Evolutionary conservation across 192 early-diverging fungal genomes (phyloP).

Genomic region (Entomortierella parvispora): DNA sequence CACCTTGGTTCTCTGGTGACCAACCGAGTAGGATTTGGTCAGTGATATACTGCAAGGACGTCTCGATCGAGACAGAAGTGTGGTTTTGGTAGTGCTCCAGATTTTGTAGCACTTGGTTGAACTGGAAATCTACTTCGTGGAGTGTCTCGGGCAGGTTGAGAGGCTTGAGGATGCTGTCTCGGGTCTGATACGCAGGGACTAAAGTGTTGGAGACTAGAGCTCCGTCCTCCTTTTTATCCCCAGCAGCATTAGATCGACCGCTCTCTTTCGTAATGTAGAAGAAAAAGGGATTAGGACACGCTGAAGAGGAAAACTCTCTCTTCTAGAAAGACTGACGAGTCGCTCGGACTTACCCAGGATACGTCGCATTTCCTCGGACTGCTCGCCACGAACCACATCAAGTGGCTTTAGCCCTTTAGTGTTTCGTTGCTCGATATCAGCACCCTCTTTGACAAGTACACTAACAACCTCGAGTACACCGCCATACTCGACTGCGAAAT

Average conservation of each 20-base stretch:
- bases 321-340: too few species aligned
- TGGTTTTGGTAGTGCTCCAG: conserved; percentile 61
- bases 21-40: conserved; percentile 53
- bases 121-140: conserved; percentile 55
- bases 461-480: conserved; percentile 58
- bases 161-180: conserved; percentile 47
- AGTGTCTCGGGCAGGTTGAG: conserved; percentile 53
- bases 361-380: conserved; percentile 51
- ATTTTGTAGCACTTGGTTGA: conserved; percentile 59
- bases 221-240: conserved; percentile 7
- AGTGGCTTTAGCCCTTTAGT: conserved; percentile 56
- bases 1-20: conserved; percentile 26
- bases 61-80: conserved; percentile 58
- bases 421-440: conserved; percentile 56
- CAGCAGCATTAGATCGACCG: conserved; percentile 10
- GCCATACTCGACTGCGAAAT: conserved; percentile 64
- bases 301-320: not conserved
- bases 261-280: conserved; percentile 5
- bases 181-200: conserved; percentile 23
- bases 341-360: conserved; percentile 46
- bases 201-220: conserved; percentile 1
- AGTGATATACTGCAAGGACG: conserved; percentile 55
- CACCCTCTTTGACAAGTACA: conserved; percentile 57
- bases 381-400: conserved; percentile 56
- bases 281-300: not conserved